Conservation (phyloP, 1,284 basidiomycete species). For the Tilletia caries region DNA sequence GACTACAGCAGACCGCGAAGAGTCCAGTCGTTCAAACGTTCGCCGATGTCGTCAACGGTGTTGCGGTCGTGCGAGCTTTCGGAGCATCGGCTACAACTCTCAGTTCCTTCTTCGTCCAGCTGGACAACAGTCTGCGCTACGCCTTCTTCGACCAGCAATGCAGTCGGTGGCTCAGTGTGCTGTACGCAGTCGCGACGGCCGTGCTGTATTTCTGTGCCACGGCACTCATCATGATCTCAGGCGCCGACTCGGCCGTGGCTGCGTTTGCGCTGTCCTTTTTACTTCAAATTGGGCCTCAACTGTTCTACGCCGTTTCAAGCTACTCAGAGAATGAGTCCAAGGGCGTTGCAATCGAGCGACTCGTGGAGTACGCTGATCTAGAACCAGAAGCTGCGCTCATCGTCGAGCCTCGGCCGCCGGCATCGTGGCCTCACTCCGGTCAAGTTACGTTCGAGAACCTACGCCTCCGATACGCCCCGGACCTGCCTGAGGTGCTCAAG, state of each 20-base stretch:
- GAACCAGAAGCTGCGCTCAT: slow-evolving; percentile 57
- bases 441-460: slow-evolving; percentile 57
- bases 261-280: slow-evolving; percentile 44
- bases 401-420: slow-evolving; percentile 53
- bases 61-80: slow-evolving; percentile 59
- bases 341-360: slow-evolving; percentile 55
- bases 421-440: slow-evolving; percentile 58
- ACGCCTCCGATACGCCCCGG: slow-evolving; percentile 57
- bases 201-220: slow-evolving; percentile 57
- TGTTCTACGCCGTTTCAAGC: slow-evolving; percentile 28
- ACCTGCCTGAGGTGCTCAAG: slow-evolving; percentile 58
- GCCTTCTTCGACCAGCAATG: slow-evolving; percentile 35
- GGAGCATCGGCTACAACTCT: slow-evolving; percentile 53
- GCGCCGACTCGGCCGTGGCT: slow-evolving; percentile 55
- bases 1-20: slow-evolving; percentile 47
- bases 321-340: slow-evolving; percentile 52
- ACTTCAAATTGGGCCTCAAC: slow-evolving; percentile 55
- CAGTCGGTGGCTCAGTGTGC: slow-evolving; percentile 27
- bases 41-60: slow-evolving; percentile 55
- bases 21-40: slow-evolving; percentile 53
- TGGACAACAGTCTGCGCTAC: slow-evolving; percentile 57
- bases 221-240: slow-evolving; percentile 56
- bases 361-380: slow-evolving; percentile 55
- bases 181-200: slow-evolving; percentile 54
- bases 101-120: slow-evolving; percentile 56